Conservation (phyloP, 305 asterid genomes). For the Ilex paraguariensis region DNA sequence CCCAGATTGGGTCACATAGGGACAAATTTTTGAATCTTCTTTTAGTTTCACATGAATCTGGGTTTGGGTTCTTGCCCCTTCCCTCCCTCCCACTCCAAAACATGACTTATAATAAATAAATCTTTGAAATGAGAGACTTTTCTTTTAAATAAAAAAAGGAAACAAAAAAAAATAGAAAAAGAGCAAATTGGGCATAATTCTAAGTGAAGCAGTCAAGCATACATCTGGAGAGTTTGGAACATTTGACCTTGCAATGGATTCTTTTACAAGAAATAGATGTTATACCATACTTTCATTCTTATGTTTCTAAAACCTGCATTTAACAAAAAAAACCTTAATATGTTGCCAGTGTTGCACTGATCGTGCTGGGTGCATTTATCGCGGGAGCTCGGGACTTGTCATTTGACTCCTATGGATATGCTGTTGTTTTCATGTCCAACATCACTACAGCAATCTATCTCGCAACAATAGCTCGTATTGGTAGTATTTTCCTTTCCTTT, state of each 20-base stretch:
- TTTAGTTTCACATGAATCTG: too few species aligned
- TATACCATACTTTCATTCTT: slow-evolving; percentile 5
- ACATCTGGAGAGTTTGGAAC: too few species aligned
- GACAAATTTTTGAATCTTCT: too few species aligned
- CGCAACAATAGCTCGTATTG: slow-evolving; percentile 77
- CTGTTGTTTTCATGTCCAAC: slow-evolving; percentile 66
- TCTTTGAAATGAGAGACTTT: too few species aligned
- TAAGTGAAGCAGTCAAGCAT: too few species aligned
- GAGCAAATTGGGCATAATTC: too few species aligned
- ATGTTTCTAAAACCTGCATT: slow-evolving; percentile 10
- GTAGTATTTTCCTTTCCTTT: slow-evolving; percentile 33
- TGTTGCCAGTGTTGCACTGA: slow-evolving; percentile 64
- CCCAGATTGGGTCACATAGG: too few species aligned
- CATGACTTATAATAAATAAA: too few species aligned
- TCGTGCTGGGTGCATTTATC: slow-evolving; percentile 74
- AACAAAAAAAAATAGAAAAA: too few species aligned
- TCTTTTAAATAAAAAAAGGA: too few species aligned
- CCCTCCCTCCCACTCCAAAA: too few species aligned
- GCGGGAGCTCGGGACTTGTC: slow-evolving; percentile 89
- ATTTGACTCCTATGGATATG: slow-evolving; percentile 69
- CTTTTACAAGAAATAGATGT: slow-evolving; percentile 1
- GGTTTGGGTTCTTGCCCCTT: too few species aligned
- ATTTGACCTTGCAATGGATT: background rate
- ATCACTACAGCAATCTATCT: slow-evolving; percentile 81
- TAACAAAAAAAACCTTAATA: slow-evolving; percentile 23